Conservation (phyloP, 176 grass and related monocot species). For the Sorghum bicolor region Sorghum_bicolor_NCBIv3 NC_012870.2:7506501-7507000, state of each 20-base stretch:
- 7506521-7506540: neutral
- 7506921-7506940: constrained; percentile 71
- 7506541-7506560: too few species aligned
- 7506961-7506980: constrained; percentile 82
- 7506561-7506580: too few species aligned
- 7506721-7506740: constrained; percentile 72
- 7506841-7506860: neutral
- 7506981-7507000: neutral
- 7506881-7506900: constrained; percentile 30
- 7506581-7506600: too few species aligned
- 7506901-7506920: constrained; percentile 1
- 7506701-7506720: constrained; percentile 86
- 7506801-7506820: constrained; percentile 96
- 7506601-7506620: too few species aligned
- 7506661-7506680: neutral
- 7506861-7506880: neutral
- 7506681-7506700: constrained; percentile 56
- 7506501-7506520: neutral
- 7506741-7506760: constrained; percentile 75
- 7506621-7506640: too few species aligned
- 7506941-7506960: constrained; percentile 81
- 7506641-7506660: neutral
- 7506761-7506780: constrained; percentile 88
- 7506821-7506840: constrained; percentile 73
- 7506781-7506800: constrained; percentile 78